phyloP scores from a whole-genome alignment of 805 yeast genomes.

The Yamadazyma sp. region DNA sequence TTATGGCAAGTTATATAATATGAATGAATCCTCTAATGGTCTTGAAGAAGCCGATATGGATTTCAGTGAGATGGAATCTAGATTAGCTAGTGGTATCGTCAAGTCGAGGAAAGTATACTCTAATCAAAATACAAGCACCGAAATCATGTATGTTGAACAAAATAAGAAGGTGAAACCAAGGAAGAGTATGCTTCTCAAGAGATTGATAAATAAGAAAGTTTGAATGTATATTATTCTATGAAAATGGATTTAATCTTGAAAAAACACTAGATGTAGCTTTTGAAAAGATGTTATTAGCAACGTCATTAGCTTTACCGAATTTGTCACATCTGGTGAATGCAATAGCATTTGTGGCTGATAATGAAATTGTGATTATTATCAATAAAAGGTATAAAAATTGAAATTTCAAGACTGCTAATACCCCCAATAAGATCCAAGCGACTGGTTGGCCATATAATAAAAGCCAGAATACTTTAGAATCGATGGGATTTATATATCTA shows the following conservation, averaged over 20 bases:
- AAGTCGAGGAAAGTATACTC: constrained; percentile 11
- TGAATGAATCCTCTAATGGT: constrained; percentile 41
- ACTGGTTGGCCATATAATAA: constrained; percentile 73
- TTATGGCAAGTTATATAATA: constrained; percentile 70
- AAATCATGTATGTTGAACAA: constrained; percentile 9
- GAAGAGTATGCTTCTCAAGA: background rate
- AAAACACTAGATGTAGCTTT: constrained; percentile 47
- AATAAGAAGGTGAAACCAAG: background rate
- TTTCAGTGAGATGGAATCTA: no score
- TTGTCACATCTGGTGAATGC: constrained; percentile 92
- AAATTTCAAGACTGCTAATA: constrained; percentile 75
- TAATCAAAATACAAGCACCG: constrained; percentile 2
- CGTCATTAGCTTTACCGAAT: constrained; percentile 76
- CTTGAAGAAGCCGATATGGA: background rate
- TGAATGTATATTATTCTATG: constrained; percentile 1
- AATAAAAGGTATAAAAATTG: constrained; percentile 65
- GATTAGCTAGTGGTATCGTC: constrained; percentile 10
- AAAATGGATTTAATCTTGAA: constrained; percentile 45
- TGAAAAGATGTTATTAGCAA: constrained; percentile 58
- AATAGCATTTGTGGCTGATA: constrained; percentile 78
- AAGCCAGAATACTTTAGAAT: constrained; percentile 85
- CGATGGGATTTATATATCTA: constrained; percentile 81
- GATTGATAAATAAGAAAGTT: background rate
- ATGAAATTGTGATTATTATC: constrained; percentile 62
- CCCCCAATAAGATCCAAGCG: constrained; percentile 69